Percentiles rank a stretch among this genome's conserved stretches.
These are phyloP conservation scores for Neonectria magnoliae DNA, from an alignment of 2,329 filamentous ascomycete species.

Conservation along the genomic window DNA sequence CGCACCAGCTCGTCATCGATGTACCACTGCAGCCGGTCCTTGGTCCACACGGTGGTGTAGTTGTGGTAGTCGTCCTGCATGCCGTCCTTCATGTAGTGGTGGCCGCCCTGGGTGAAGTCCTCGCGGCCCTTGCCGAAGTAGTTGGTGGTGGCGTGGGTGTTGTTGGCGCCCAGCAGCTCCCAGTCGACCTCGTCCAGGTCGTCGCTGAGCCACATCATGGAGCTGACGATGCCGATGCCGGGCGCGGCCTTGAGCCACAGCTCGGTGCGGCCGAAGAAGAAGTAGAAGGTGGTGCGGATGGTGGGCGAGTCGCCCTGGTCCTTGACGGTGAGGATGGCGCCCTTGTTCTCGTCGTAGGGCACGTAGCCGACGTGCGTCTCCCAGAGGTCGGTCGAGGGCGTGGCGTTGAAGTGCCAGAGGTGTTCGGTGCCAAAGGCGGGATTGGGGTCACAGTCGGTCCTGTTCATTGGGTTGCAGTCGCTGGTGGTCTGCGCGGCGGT, in stretches of 20 bases:
- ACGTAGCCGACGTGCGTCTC: conserved; percentile 74
- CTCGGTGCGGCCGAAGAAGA: conserved; percentile 86
- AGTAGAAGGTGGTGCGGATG: conserved; percentile 81
- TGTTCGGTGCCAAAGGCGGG: conserved; percentile 74
- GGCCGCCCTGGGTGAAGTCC: conserved; percentile 70
- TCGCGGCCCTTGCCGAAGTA: conserved; percentile 81
- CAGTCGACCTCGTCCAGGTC: conserved; percentile 90
- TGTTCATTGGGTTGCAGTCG: conserved; percentile 79
- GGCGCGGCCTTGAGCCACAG: conserved; percentile 79
- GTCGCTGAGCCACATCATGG: conserved; percentile 85
- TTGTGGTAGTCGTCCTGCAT: conserved; percentile 74
- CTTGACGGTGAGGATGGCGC: conserved; percentile 77
- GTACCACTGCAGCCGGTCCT: conserved; percentile 71
- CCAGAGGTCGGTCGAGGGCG: conserved; percentile 70
- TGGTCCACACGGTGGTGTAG: conserved; percentile 80
- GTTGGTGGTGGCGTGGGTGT: conserved; percentile 73
- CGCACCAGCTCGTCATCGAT: conserved; percentile 76
- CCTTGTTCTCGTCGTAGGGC: conserved; percentile 67
- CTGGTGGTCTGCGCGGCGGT: conserved; percentile 78
- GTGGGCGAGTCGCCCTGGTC: conserved; percentile 81
- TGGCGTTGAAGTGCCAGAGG: conserved; percentile 72
- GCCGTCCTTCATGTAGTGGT: conserved; percentile 63
- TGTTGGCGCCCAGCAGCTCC: conserved; percentile 79
- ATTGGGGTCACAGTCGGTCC: conserved; percentile 73
- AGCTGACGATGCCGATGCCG: conserved; percentile 81